A percentile compares a stretch with the other conserved stretches of the same genome.
These are phyloP conservation scores for Trichoderma afroharzianum DNA, from an alignment of 2,329 filamentous ascomycete genomes.

Conservation along the genomic window DNA sequence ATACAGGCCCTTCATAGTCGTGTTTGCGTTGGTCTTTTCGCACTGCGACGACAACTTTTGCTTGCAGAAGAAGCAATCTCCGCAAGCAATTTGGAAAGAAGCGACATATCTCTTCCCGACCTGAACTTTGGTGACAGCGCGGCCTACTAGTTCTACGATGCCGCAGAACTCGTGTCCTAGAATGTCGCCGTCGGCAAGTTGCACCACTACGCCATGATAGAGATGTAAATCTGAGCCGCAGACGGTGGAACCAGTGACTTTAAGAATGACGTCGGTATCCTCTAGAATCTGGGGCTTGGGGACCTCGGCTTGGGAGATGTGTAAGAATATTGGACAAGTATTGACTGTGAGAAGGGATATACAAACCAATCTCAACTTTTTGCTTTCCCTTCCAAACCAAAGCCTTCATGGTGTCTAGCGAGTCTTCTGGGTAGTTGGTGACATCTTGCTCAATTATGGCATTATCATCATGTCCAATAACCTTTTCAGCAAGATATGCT, in stretches of 20 bases:
- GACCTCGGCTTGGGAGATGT: constrained; percentile 49
- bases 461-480: constrained; percentile 67
- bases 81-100: constrained; percentile 79
- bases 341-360: not conserved
- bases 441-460: constrained; percentile 66
- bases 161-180: constrained; percentile 62
- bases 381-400: constrained; percentile 81
- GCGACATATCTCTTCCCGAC: constrained; percentile 71
- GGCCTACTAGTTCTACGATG: constrained; percentile 53
- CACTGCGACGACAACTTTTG: not conserved
- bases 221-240: constrained; percentile 59
- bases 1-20: constrained; percentile 54
- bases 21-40: not conserved
- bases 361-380: constrained; percentile 61
- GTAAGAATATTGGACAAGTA: not conserved
- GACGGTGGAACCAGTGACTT: constrained; percentile 62
- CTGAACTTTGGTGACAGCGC: constrained; percentile 53
- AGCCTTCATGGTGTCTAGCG: constrained; percentile 69
- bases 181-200: constrained; percentile 63
- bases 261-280: constrained; percentile 72
- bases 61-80: constrained; percentile 60
- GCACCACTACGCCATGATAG: constrained; percentile 53
- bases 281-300: constrained; percentile 71
- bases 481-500: constrained; percentile 64
- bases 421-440: constrained; percentile 50